A percentile compares a stretch with the other conserved stretches of the same genome.
Conservation (phyloP, 768 basidiomycete species). For the Saitozyma podzolica region DNA sequence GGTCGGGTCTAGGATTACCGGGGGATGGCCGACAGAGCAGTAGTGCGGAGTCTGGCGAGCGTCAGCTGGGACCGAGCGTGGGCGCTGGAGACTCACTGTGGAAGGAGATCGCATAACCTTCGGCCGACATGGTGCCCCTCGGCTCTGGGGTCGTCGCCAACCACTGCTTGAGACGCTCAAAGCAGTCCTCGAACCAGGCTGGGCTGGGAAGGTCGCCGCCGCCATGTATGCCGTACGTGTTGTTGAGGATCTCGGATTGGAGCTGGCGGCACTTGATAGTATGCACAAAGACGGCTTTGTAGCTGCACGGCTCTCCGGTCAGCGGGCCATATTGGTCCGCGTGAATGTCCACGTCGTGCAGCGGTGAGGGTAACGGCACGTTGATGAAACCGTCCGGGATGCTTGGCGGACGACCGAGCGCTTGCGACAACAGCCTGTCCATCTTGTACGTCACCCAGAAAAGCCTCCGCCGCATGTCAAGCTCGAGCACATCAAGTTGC, state of each 20-base stretch:
- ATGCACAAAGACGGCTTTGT: slow-evolving; percentile 49
- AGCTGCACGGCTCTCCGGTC: slow-evolving; percentile 41
- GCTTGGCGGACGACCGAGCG: slow-evolving; percentile 51
- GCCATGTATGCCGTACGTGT: slow-evolving; percentile 48
- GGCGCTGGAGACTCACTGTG: slow-evolving; percentile 45
- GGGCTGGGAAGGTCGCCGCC: slow-evolving; percentile 18
- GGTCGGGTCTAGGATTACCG: slow-evolving; percentile 50
- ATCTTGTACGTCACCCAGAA: slow-evolving; percentile 52
- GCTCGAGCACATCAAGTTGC: slow-evolving; percentile 41
- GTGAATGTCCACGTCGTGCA: slow-evolving; percentile 49
- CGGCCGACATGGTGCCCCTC: slow-evolving; percentile 48
- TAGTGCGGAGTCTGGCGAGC: slow-evolving; percentile 45
- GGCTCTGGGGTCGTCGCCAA: slow-evolving; percentile 50
- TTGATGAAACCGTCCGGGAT: slow-evolving; percentile 54
- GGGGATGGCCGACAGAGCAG: slow-evolving; percentile 53
- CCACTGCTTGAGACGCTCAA: slow-evolving; percentile 50
- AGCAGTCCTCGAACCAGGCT: slow-evolving; percentile 51
- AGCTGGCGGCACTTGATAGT: slow-evolving; percentile 49
- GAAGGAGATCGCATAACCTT: slow-evolving; percentile 53
- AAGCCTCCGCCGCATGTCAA: slow-evolving; percentile 50
- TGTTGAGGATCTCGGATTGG: slow-evolving; percentile 50
- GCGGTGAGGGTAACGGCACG: slow-evolving; percentile 46
- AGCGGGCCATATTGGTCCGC: slow-evolving; percentile 33
- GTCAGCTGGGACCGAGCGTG: slow-evolving; percentile 1
- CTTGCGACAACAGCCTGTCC: slow-evolving; percentile 49